These are phyloP conservation scores for Colletotrichum kahawae DNA, from an alignment of 2,329 filamentous ascomycete genomes.

Conservation along the genomic window DNA sequence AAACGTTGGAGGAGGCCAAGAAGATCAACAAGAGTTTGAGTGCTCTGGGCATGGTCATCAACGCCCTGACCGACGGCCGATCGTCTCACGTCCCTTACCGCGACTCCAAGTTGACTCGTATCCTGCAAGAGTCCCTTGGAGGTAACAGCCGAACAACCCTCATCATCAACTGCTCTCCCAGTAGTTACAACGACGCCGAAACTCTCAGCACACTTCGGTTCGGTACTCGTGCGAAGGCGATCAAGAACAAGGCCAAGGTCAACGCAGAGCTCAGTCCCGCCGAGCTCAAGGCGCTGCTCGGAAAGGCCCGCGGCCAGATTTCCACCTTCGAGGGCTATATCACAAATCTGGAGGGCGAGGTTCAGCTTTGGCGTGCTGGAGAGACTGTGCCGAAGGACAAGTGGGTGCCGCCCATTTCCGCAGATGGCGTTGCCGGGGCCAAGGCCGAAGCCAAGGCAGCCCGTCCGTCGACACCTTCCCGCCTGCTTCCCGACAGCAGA, in stretches of 20 bases:
- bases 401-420: conserved; percentile 75
- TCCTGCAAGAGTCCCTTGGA: conserved; percentile 94
- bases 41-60: conserved; percentile 98
- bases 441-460: conserved; percentile 48
- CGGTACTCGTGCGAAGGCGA: conserved; percentile 94
- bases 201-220: conserved; percentile 92
- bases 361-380: conserved; percentile 85
- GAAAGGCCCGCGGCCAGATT: conserved; percentile 89
- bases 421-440: conserved; percentile 50
- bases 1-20: conserved; percentile 97
- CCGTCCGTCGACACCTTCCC: conserved; percentile 58
- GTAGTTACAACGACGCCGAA: conserved; percentile 96
- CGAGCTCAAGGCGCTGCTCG: conserved; percentile 91
- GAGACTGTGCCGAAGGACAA: conserved; percentile 87
- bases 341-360: conserved; percentile 80
- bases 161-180: conserved; percentile 99
- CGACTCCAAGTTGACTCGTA: conserved; percentile 97
- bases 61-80: conserved; percentile 95
- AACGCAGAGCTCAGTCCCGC: conserved; percentile 96
- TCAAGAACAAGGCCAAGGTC: conserved; percentile 99
- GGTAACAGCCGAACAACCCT: conserved; percentile 98
- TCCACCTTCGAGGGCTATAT: conserved; percentile 90
- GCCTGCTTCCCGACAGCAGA: conserved; percentile 60
- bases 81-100: conserved; percentile 95
- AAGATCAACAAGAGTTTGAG: conserved; percentile 99